These are phyloP conservation scores for Crassisporium funariophilum DNA, from an alignment of 768 basidiomycete species.

Conservation along the genomic window DNA sequence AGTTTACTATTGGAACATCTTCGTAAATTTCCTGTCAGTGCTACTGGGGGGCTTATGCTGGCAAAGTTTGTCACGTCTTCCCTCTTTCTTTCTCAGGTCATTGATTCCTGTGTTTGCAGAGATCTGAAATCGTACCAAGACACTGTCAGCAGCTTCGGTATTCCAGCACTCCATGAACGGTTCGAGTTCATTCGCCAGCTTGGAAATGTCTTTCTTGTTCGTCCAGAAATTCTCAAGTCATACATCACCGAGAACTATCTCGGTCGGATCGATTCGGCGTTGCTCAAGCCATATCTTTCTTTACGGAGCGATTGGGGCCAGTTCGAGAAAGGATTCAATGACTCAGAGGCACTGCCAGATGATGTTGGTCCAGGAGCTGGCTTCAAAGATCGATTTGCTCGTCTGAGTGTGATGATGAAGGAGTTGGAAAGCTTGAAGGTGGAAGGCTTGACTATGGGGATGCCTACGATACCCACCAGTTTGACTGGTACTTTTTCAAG, in stretches of 20 bases:
- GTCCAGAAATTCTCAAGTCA: slow-evolving; percentile 91
- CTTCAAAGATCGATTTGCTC: slow-evolving; percentile 65
- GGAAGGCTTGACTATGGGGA: slow-evolving; percentile 60
- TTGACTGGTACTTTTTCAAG: slow-evolving; percentile 59
- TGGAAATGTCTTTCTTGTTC: slow-evolving; percentile 95
- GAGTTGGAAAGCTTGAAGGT: slow-evolving; percentile 73
- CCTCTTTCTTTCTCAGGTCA: background rate
- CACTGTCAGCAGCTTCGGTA: slow-evolving; percentile 75
- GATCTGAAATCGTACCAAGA: slow-evolving; percentile 98
- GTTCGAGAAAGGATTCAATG: slow-evolving; percentile 81
- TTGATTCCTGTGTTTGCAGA: slow-evolving; percentile 42
- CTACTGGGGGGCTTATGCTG: slow-evolving; percentile 96
- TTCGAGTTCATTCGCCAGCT: slow-evolving; percentile 98
- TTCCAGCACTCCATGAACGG: slow-evolving; percentile 85
- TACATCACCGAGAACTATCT: slow-evolving; percentile 96
- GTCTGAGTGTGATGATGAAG: slow-evolving; percentile 85
- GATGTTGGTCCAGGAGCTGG: slow-evolving; percentile 46
- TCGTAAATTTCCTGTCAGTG: slow-evolving; percentile 94
- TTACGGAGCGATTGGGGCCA: slow-evolving; percentile 90
- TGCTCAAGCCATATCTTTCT: slow-evolving; percentile 89
- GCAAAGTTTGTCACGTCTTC: slow-evolving; percentile 75
- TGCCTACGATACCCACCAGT: slow-evolving; percentile 56
- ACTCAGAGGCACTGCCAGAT: slow-evolving; percentile 45
- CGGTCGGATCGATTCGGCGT: slow-evolving; percentile 82
- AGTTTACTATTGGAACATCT: slow-evolving; percentile 92